Evolutionary conservation across 1,284 basidiomycete genomes (phyloP).

Genomic region (Blastosporella zonata): DNA sequence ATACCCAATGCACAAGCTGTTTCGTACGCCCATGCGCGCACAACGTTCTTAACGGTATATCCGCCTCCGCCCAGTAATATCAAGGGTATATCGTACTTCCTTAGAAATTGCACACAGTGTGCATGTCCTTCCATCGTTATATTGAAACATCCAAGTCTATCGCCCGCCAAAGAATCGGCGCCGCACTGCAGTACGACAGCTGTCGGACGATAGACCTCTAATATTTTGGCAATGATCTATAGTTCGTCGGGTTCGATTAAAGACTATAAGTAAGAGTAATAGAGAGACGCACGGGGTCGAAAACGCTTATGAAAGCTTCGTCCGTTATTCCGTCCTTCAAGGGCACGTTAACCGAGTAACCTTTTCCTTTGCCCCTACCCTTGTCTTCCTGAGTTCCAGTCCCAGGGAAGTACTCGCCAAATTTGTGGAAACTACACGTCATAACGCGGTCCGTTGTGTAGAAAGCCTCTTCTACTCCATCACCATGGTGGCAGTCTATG

Average conservation of each 20-base stretch:
- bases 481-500: constrained; percentile 97
- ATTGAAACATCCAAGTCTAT: constrained; percentile 97
- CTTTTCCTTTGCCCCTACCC: constrained; percentile 83
- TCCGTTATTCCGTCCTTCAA: constrained; percentile 94
- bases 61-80: constrained; percentile 95
- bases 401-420: constrained; percentile 96
- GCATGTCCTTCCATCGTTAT: constrained; percentile 94
- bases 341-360: constrained; percentile 93
- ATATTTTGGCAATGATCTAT: constrained; percentile 82
- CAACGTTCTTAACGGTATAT: constrained; percentile 96
- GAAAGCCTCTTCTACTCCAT: constrained; percentile 98
- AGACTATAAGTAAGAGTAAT: neutral
- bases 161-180: constrained; percentile 92
- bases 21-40: constrained; percentile 95
- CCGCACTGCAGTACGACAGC: constrained; percentile 95
- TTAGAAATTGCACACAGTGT: constrained; percentile 85
- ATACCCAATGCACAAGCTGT: constrained; percentile 91
- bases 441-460: constrained; percentile 97
- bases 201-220: constrained; percentile 88
- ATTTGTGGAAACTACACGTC: constrained; percentile 96
- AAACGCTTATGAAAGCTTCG: constrained; percentile 77
- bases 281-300: constrained; percentile 54
- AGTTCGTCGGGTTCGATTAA: neutral
- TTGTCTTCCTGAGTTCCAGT: constrained; percentile 86
- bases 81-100: constrained; percentile 82